Percentiles rank a stretch among this genome's conserved stretches.
Conservation (phyloP, 116 monocot species). For the Posidonia oceanica region DNA sequence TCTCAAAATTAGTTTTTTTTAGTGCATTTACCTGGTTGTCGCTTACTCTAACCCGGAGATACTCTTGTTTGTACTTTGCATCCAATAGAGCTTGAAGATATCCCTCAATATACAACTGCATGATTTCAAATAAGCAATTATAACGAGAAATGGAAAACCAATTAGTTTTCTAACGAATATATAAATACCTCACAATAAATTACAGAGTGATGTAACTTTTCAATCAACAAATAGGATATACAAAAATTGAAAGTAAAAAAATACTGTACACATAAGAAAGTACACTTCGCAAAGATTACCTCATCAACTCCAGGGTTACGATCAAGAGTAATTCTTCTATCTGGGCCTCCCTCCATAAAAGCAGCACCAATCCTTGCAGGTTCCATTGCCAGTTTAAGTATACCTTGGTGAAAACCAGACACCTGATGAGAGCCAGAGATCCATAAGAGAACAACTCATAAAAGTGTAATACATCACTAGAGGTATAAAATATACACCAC, state of each 20-base stretch:
- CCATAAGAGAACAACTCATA: not conserved
- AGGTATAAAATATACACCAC: not conserved
- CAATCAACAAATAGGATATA: not conserved
- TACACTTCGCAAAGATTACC: constrained; percentile 21
- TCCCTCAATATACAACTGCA: constrained; percentile 87
- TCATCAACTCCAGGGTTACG: constrained; percentile 83
- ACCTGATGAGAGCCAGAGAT: constrained; percentile 25
- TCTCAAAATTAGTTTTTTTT: not conserved
- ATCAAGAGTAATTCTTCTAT: constrained; percentile 84
- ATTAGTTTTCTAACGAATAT: too few species aligned
- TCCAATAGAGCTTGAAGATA: constrained; percentile 90
- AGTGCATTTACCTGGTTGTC: constrained; percentile 51
- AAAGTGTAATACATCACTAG: not conserved
- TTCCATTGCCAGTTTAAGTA: constrained; percentile 90
- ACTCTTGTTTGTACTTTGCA: constrained; percentile 75
- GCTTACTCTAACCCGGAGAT: constrained; percentile 71
- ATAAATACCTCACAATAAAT: not conserved
- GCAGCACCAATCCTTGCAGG: constrained; percentile 70
- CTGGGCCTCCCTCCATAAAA: constrained; percentile 82
- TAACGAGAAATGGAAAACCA: not conserved
- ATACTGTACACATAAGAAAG: not conserved
- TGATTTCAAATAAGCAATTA: not conserved
- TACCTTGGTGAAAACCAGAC: constrained; percentile 86
- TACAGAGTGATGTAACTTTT: not conserved
- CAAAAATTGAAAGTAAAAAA: not conserved